Percentiles rank a stretch among this genome's conserved stretches.
Conservation (phyloP, 495 filamentous ascomycete species). For the Aspergillus cavernicola region DNA sequence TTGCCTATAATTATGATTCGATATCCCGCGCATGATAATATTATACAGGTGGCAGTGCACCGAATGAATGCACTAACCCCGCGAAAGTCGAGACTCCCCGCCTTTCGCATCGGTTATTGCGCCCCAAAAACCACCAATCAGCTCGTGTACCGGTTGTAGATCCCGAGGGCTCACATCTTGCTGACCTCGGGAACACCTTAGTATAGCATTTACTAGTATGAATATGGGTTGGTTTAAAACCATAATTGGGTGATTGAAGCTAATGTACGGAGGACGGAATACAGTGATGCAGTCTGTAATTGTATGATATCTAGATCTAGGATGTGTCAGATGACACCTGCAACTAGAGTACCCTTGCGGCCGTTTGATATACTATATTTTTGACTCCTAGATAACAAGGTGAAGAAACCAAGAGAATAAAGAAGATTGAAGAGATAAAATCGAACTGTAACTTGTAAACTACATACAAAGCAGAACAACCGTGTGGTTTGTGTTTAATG, state of each 20-base stretch:
- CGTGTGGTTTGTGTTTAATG: not conserved
- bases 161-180: constrained; percentile 9
- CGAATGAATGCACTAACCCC: not conserved
- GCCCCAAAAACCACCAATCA: constrained; percentile 6
- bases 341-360: not conserved
- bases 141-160: not conserved
- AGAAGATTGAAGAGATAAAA: not conserved
- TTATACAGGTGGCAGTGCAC: no score
- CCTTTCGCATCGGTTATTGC: constrained; percentile 24
- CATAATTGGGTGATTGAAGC: no score
- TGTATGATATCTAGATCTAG: no score
- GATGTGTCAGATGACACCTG: no score
- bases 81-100: constrained; percentile 23
- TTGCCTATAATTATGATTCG: no score
- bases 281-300: no score
- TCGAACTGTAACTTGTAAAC: no score
- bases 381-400: not conserved
- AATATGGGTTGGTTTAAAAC: no score
- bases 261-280: no score
- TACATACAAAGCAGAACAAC: not conserved
- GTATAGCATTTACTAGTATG: not conserved
- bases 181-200: constrained; percentile 20
- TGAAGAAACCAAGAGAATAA: not conserved
- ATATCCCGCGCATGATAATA: no score
- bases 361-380: not conserved